Base-by-base conservation (phyloP, 2,329 filamentous ascomycete genomes). In the Claviceps arundinis region DNA sequence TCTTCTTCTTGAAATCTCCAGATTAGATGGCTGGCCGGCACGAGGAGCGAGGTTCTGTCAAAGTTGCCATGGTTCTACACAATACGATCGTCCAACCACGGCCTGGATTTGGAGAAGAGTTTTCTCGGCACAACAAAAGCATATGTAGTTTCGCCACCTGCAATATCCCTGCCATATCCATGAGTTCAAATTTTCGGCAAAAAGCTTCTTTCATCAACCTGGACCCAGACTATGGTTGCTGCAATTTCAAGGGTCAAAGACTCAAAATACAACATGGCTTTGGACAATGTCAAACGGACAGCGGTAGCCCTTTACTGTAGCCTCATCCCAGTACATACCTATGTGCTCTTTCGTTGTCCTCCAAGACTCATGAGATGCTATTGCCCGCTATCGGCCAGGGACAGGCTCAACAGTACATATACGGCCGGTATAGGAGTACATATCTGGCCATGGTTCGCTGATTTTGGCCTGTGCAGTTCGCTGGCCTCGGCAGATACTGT, bases 191-290 rank as follows among this genome's bases (percentile, higher is more conserved):
- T 34, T 34, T 4, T 34, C 30, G 11, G 30, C 11, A 16, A 42
- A 19, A 22, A 22, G 40, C 17, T 30, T 37, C 45, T 47, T 13
- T 24, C 45, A 13, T 42, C 19, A 43, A 30, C 19, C n/a, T n/a
- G 34, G 34, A 38, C 50, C 50, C 17, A 45, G 37, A 47, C 42
- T 40, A 19, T 26, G 17, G 44, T 8, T 44, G 37, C 44, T 52
- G 26, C 50, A 52, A 19, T 11, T 47, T 34, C 50, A 52, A 45
- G 44, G 44, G 37, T 52, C 45, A 43, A 49, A n/a, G n/a, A n/a
- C n/a, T n/a, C n/a, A n/a, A 49, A 8, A 43, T 49, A 38, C 37
- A 49, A 24, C 26, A 22, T 17, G 16, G 26, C 50, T 34, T 26
- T 14, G 26, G 16, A 16, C 19, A 34, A 47, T 41, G 44, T 34